Evolutionary conservation across 75 land plant genomes (phyloP), one percentile per base, ranked within the genome.

Genomic region (Selaginella moellendorffii): DNA sequence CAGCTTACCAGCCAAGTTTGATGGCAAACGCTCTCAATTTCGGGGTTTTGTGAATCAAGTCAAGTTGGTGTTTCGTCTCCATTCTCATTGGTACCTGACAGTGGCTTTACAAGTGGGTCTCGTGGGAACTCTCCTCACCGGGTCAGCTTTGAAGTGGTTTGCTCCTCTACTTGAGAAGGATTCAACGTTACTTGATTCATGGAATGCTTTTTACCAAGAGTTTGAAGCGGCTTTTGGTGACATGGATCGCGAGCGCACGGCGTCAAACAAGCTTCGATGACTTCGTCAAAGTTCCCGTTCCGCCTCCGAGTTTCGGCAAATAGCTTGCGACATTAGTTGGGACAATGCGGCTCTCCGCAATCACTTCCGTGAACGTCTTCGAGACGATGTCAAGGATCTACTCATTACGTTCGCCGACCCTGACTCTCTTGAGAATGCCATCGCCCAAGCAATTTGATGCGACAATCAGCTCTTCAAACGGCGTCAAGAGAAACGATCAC

Each of bases 201-300:
- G 52, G 64, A 51, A 65, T 20, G 21, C 2, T 17, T 72, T 72
- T 58, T 29, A 64, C 19, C 36, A 24, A 26, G 74, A 72, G 56
- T 65, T 72, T 27, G 54, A 31, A 21, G 56, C 54, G 21, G 54
- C 74, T 28, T 72, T 72, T 65, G 74, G 70, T 29, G 74, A 72
- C 18, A 30, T 59, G 26, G 62, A 72, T 28, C 2, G 36, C 10
- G 68, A 14, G 2, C 1, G 51, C 1, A 66, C 62, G 10, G 36
- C 74, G 5, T 25, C 46, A 18, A 72, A 23, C 24, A 72, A 72
- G 28, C 25, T 66, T 29, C 68, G 59, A 20, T 0, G 17, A 10
- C 27, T 72, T 2, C 74, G 31, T 2, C 74, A 72, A 65, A 14
- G 63, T 53, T 30, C 68, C 14, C 69, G 46, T 27, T 14, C 71